Conservation (phyloP, 352 stramenopile species). For the Pythium scleroteichum region DNA sequence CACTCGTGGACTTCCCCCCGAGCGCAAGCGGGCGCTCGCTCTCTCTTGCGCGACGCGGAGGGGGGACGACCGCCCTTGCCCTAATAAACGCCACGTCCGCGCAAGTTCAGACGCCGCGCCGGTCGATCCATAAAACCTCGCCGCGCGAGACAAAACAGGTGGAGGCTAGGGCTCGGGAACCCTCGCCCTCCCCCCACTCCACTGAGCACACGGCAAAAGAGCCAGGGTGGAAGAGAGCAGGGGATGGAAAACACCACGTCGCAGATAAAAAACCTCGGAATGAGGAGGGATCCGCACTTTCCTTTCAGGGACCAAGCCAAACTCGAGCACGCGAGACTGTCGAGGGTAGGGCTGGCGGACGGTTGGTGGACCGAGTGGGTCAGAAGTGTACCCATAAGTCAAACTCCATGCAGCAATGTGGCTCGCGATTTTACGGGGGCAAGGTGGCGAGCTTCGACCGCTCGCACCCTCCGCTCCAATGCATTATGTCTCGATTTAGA, state of each 20-base stretch:
- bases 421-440: not conserved
- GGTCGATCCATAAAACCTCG: constrained; percentile 17
- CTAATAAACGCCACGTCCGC: constrained; percentile 6
- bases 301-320: too few relatives aligned
- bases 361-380: not conserved
- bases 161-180: constrained; percentile 10
- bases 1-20: constrained; percentile 21
- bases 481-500: not conserved
- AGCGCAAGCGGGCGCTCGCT: constrained; percentile 16
- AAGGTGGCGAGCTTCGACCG: constrained; percentile 10
- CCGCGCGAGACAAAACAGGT: constrained; percentile 7
- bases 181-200: not conserved
- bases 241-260: too few relatives aligned
- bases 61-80: not conserved
- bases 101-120: constrained; percentile 8
- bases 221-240: constrained; percentile 18
- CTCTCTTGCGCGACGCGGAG: constrained; percentile 23
- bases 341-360: constrained; percentile 19
- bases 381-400: constrained; percentile 18
- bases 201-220: constrained; percentile 2
- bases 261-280: constrained; percentile 16
- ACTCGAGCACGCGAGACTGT: not conserved
- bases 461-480: not conserved
- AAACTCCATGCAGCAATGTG: not conserved
- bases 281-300: constrained; percentile 13